A percentile compares a stretch with the other conserved stretches of the same genome.
These are phyloP conservation scores for Aspergillus ochraceoroseus DNA, from an alignment of 2,329 filamentous ascomycete genomes.

Conservation along the genomic window DNA sequence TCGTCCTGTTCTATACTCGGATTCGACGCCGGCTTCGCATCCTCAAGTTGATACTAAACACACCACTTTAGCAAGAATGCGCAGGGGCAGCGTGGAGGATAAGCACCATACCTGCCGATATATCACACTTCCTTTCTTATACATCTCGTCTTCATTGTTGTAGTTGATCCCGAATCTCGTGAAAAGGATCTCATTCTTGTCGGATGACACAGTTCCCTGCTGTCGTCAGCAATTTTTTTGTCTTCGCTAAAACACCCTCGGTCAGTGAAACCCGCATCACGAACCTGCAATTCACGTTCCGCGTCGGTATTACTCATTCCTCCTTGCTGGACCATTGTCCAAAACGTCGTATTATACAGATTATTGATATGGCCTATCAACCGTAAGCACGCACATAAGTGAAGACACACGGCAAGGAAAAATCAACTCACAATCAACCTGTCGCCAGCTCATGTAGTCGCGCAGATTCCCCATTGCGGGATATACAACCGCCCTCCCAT, in stretches of 20 bases:
- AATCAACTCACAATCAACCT: constrained; percentile 74
- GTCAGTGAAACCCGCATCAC: too few relatives aligned
- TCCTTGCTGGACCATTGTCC: constrained; percentile 75
- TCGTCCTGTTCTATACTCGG: constrained; percentile 17
- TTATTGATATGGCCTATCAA: constrained; percentile 90
- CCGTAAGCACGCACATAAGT: constrained; percentile 3
- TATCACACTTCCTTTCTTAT: constrained; percentile 85
- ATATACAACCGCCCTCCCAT: constrained; percentile 86
- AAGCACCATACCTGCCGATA: constrained; percentile 71
- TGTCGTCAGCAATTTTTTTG: constrained; percentile 23
- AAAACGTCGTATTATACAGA: constrained; percentile 95
- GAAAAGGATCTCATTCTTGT: constrained; percentile 97
- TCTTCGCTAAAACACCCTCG: too few relatives aligned
- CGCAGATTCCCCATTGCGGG: constrained; percentile 74
- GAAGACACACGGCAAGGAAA: constrained; percentile 3
- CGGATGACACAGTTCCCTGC: constrained; percentile 73
- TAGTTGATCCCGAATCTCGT: constrained; percentile 89
- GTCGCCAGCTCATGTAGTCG: constrained; percentile 95
- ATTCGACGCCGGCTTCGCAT: constrained; percentile 46
- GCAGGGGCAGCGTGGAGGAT: too few relatives aligned
- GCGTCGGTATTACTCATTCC: constrained; percentile 72
- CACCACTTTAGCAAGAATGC: constrained; percentile 7
- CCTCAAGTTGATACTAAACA: constrained; percentile 64
- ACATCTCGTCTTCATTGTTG: constrained; percentile 91
- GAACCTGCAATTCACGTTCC: constrained; percentile 67